Percentiles rank a stretch among this genome's conserved stretches.
Conservation (phyloP, 495 filamentous ascomycete species). For the Hyaloscypha bicolor region DNA sequence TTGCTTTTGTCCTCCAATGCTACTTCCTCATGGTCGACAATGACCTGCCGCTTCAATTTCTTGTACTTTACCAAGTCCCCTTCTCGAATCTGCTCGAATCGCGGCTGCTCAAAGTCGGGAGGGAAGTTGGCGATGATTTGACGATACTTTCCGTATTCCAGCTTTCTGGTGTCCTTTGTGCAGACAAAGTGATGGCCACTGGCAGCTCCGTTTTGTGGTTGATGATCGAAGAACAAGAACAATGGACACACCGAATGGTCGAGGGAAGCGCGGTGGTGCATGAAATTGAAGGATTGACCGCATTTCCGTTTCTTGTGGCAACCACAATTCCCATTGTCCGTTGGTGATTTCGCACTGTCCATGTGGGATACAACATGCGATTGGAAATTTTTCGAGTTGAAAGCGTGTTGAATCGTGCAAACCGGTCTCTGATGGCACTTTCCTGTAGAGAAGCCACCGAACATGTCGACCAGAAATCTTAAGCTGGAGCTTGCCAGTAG, state of each 20-base stretch:
- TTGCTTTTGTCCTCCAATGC: too few species aligned
- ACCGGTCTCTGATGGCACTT: too few species aligned
- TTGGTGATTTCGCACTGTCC: conserved; percentile 39
- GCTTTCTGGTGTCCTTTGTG: conserved; percentile 50
- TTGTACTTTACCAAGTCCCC: too few species aligned
- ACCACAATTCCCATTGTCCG: conserved; percentile 54
- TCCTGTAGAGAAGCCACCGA: too few species aligned
- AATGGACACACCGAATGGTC: conserved; percentile 30
- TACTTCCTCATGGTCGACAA: too few species aligned
- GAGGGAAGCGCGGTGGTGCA: conserved; percentile 50
- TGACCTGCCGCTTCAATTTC: too few species aligned
- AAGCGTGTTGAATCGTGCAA: too few species aligned
- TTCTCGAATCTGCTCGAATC: too few species aligned
- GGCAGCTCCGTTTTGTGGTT: conserved; percentile 43
- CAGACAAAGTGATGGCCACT: conserved; percentile 67
- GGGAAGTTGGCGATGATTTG: conserved; percentile 43
- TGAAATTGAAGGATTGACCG: conserved; percentile 61
- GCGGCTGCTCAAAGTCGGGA: too few species aligned
- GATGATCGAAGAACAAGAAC: conserved; percentile 70
- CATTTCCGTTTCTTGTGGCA: conserved; percentile 56
- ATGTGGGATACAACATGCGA: conserved; percentile 55
- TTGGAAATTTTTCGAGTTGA: too few species aligned
- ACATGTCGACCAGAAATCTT: too few species aligned
- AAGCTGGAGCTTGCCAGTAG: too few species aligned
- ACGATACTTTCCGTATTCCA: conserved; percentile 56